Conservation (phyloP, 768 basidiomycete genomes). For the Boletus rubropictus region DNA sequence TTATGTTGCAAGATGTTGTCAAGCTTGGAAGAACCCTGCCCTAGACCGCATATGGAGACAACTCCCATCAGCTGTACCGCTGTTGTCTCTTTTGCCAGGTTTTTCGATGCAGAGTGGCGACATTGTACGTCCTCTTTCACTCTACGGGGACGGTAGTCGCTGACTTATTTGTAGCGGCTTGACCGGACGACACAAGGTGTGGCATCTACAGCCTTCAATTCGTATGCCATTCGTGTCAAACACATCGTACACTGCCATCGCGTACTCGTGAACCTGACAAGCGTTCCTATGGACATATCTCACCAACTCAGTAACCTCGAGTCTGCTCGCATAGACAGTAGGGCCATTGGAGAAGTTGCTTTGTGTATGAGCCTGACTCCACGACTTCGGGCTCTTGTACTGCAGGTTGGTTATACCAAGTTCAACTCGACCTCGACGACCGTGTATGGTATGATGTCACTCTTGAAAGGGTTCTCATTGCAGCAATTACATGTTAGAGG, state of each 20-base stretch:
- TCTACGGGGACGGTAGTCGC: neutral
- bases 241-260: conserved; percentile 20
- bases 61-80: conserved; percentile 37
- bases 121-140: conserved; percentile 10
- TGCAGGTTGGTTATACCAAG: conserved; percentile 28
- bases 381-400: conserved; percentile 31
- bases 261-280: conserved; percentile 5
- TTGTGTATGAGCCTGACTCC: conserved; percentile 30
- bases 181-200: neutral
- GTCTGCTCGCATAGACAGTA: conserved; percentile 17
- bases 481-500: conserved; percentile 39
- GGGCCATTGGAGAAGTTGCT: conserved; percentile 9
- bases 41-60: conserved; percentile 42
- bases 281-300: conserved; percentile 1
- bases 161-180: conserved; percentile 12
- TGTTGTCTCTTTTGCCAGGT: conserved; percentile 33
- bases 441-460: conserved; percentile 17
- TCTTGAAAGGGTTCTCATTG: conserved; percentile 27
- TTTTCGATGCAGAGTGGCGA: conserved; percentile 6
- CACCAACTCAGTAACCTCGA: conserved; percentile 13
- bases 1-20: conserved; percentile 37
- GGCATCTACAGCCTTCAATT: conserved; percentile 9
- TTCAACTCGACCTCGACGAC: conserved; percentile 24
- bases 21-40: conserved; percentile 45
- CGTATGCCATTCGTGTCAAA: conserved; percentile 23